phyloP scores from a whole-genome alignment of 2,329 filamentous ascomycete species.

The Emmonsia crescens region DNA sequence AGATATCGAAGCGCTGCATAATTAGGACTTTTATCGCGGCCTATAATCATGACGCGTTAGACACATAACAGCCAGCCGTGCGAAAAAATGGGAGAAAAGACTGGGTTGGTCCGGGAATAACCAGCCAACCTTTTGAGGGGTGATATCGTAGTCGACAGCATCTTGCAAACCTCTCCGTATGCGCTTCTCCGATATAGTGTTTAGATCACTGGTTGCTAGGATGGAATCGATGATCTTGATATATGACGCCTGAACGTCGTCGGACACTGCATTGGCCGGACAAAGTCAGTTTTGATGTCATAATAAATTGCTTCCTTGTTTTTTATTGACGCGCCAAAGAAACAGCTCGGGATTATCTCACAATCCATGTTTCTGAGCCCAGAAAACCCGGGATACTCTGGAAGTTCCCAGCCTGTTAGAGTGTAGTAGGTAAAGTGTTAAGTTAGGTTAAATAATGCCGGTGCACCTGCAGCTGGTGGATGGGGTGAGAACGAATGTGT shows the following conservation, averaged over 20 bases:
- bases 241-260: conserved; percentile 41
- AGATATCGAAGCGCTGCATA: conserved; percentile 61
- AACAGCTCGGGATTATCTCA: background rate
- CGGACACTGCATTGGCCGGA: conserved; percentile 31
- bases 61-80: background rate
- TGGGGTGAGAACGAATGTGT: background rate
- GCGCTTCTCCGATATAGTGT: conserved; percentile 54
- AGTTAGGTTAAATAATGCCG: conserved; percentile 5
- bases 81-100: background rate
- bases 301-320: background rate
- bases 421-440: conserved; percentile 3
- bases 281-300: conserved; percentile 9
- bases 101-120: conserved; percentile 10
- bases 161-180: conserved; percentile 55
- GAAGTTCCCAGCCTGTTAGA: background rate
- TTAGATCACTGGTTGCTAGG: conserved; percentile 48
- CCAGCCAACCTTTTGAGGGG: conserved; percentile 46
- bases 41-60: conserved; percentile 29
- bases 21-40: conserved; percentile 61
- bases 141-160: conserved; percentile 49
- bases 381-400: background rate
- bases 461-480: background rate
- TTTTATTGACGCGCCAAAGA: background rate
- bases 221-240: conserved; percentile 53
- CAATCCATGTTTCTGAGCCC: background rate